phyloP scores from a whole-genome alignment of 2,329 filamentous ascomycete species.

The Cercospora zeina region DNA sequence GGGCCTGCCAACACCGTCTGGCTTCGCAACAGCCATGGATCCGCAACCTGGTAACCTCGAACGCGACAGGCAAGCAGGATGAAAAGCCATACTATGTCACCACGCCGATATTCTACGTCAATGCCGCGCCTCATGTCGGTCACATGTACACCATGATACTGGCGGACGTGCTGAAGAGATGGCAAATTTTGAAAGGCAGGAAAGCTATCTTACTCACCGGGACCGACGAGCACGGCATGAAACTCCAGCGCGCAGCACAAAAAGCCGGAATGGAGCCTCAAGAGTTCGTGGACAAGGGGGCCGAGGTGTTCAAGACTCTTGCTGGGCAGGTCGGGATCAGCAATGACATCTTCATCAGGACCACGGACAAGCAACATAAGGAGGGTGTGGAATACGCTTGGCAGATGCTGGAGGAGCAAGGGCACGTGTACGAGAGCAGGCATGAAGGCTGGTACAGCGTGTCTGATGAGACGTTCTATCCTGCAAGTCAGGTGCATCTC shows the following conservation, averaged over 20 bases:
- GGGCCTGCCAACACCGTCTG: constrained; percentile 35
- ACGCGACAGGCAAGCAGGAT: constrained; percentile 19
- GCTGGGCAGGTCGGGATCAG: constrained; percentile 68
- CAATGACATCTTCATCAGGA: constrained; percentile 88
- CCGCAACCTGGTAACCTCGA: constrained; percentile 25
- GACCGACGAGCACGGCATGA: constrained; percentile 97
- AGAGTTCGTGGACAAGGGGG: constrained; percentile 84
- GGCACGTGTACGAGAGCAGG: constrained; percentile 29
- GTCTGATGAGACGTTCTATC: constrained; percentile 95
- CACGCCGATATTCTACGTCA: constrained; percentile 98
- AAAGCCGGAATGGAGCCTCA: constrained; percentile 71
- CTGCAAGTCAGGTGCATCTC: constrained; percentile 70
- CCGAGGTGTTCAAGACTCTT: constrained; percentile 74
- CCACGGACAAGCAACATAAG: constrained; percentile 78
- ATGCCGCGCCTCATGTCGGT: constrained; percentile 91
- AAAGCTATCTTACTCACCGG: constrained; percentile 79
- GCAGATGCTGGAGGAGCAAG: constrained; percentile 68
- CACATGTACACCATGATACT: constrained; percentile 94
- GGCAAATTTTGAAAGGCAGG: constrained; percentile 74
- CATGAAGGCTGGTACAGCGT: constrained; percentile 90
- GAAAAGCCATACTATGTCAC: constrained; percentile 90
- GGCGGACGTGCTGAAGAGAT: constrained; percentile 87
- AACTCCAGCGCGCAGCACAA: constrained; percentile 84
- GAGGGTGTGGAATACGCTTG: constrained; percentile 88
- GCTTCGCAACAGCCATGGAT: constrained; percentile 23